Percentiles rank a stretch among this genome's conserved stretches.
Conservation (phyloP, 2,329 filamentous ascomycete genomes). For the Aspergillus neoniger region DNA sequence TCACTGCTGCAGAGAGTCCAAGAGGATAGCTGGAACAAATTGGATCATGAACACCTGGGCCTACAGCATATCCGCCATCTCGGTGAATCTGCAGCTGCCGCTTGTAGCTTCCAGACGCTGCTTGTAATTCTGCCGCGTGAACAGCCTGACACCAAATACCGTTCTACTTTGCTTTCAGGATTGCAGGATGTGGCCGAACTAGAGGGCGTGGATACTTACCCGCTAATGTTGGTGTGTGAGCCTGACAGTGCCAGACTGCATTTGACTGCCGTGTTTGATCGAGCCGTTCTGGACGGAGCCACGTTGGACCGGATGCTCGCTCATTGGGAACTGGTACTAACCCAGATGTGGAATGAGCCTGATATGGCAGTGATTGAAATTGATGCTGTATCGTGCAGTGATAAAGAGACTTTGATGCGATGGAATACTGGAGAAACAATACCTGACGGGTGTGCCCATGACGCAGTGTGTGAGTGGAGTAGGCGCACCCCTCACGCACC, state of each 20-base stretch:
- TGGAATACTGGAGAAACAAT: background rate
- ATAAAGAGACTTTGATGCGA: background rate
- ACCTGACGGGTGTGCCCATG: background rate
- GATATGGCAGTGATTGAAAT: background rate
- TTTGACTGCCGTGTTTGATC: background rate
- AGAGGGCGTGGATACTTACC: background rate
- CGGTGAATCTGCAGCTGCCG: background rate
- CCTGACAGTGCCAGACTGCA: background rate
- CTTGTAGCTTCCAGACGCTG: background rate
- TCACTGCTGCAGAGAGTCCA: background rate
- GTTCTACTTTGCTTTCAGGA: background rate
- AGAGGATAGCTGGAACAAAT: background rate
- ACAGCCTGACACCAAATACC: background rate
- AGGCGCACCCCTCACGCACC: background rate
- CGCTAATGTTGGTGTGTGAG: background rate
- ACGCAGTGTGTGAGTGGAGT: background rate
- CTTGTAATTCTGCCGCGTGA: background rate
- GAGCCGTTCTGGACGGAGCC: background rate
- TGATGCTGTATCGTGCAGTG: background rate
- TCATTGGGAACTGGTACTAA: background rate
- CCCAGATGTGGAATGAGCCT: background rate
- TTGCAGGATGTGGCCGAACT: background rate
- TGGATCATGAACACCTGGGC: background rate
- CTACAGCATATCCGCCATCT: background rate
- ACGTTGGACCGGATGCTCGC: background rate